Conservation (phyloP, 108 stramenopile genomes). For the Conticribra weissflogii region DNA sequence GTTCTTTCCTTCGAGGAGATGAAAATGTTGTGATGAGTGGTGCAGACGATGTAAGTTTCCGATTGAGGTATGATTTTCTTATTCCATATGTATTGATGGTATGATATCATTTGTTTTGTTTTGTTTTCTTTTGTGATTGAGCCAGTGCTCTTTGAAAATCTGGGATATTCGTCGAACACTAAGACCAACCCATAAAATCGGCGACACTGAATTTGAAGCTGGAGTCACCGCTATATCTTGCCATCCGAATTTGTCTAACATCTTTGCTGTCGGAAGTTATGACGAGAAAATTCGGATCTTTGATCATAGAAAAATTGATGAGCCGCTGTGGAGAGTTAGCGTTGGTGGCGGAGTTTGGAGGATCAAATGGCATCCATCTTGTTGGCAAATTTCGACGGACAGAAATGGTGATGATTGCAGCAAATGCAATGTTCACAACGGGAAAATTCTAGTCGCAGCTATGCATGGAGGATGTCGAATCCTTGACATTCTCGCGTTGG, state of each 20-base stretch:
- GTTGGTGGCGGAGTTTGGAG: constrained; percentile 89
- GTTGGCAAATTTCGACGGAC: too few relatives aligned
- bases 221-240: constrained; percentile 82
- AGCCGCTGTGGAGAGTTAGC: constrained; percentile 23
- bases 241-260: constrained; percentile 54
- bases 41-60: constrained; percentile 58
- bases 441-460: constrained; percentile 68
- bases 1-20: constrained; percentile 45
- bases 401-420: too few relatives aligned
- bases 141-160: constrained; percentile 54
- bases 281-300: constrained; percentile 78
- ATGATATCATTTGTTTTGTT: constrained; percentile 32
- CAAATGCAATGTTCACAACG: constrained; percentile 1
- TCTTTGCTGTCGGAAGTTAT: constrained; percentile 80
- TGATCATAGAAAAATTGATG: constrained; percentile 59
- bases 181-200: constrained; percentile 39
- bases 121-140: not conserved
- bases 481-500: constrained; percentile 43
- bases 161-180: constrained; percentile 65
- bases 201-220: constrained; percentile 65
- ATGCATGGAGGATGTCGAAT: constrained; percentile 90
- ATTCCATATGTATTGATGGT: constrained; percentile 3
- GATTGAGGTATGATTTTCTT: not conserved
- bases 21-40: constrained; percentile 49
- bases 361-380: constrained; percentile 83